Conservation (phyloP, 768 basidiomycete species). For the Leccinum variicolor region DNA sequence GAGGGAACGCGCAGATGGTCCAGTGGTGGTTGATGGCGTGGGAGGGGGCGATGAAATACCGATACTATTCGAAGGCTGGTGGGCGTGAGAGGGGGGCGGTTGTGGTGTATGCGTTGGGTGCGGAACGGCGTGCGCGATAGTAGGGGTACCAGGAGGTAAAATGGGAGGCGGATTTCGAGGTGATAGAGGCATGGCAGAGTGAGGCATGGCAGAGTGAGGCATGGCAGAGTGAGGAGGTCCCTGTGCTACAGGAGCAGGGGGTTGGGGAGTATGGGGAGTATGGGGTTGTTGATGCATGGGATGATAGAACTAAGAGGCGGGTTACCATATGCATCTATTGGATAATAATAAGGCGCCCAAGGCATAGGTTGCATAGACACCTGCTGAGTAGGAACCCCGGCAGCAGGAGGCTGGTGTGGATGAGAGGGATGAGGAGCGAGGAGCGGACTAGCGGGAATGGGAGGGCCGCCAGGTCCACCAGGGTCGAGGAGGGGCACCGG, state of each 20-base stretch:
- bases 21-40: conserved; percentile 54
- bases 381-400: conserved; percentile 46
- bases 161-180: conserved; percentile 56
- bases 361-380: conserved; percentile 38
- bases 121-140: conserved; percentile 55
- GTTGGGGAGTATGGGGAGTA: conserved; percentile 44
- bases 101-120: conserved; percentile 44
- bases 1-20: conserved; percentile 41
- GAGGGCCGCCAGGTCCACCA: conserved; percentile 53
- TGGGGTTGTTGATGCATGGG: conserved; percentile 39
- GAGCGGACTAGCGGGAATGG: conserved; percentile 58
- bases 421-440: conserved; percentile 47
- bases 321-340: conserved; percentile 46
- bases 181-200: conserved; percentile 73
- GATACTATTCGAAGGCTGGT: conserved; percentile 44
- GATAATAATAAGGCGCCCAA: conserved; percentile 54
- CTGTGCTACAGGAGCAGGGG: conserved; percentile 34
- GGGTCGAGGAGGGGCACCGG: conserved; percentile 43
- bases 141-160: conserved; percentile 69
- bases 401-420: conserved; percentile 53
- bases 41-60: conserved; percentile 58
- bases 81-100: conserved; percentile 41
- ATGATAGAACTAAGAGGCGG: conserved; percentile 38
- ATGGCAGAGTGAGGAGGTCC: conserved; percentile 42
- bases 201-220: no score